Base-by-base conservation (phyloP, 1,139 yeast species). In the Magnusiomyces sp. region DNA sequence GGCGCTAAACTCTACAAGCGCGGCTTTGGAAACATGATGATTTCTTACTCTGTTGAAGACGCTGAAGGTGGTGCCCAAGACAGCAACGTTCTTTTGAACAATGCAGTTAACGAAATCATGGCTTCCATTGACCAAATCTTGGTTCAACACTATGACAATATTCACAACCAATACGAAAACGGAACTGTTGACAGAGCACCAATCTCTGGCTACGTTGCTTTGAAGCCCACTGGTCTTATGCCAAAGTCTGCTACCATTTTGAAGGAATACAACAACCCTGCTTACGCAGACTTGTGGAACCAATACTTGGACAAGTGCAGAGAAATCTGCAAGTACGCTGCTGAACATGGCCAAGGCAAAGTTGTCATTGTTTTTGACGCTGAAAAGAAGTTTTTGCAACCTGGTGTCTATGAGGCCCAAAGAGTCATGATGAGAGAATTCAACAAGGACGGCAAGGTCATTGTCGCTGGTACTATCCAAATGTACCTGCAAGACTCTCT, bases 1-100 rank as follows among this genome's bases (percentile, higher is more conserved):
- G 95, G 95, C 50, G 71, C 73, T 49, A 72, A 79, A 54, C 73
- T 92, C 57, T 72, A 79, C 51, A 67, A 75, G 51, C 75, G 95
- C 55, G 95, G 95, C 13, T 84, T 89, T 62, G 80, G 86, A 59
- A 90, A 90, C 71, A 87, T 89, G 95, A 89, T 92, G 95, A 74
- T 90, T 40, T 83, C 94, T 2, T 80, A 89, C 67, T 88, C 97
- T 17, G 89, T 89, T 50, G 98, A 92, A 69, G 95, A 94, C 50
- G 83, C 96, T 53, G 88, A 87, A 58, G 95, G 95, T 34, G 73
- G 67, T 48, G 49, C 56, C 20, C 67, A 68, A 16, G 53, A 81
- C 78, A 63, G 47, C 44, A 51, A 52, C 43, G 45, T 41, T 2
- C 82, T 88, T 44, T 69, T 77, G 45, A 75, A 73, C 58, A 82